Evolutionary conservation across 2,329 filamentous ascomycete species (phyloP), one percentile per base, ranked within the genome.

Genomic region (Aspergillus neotritici): DNA sequence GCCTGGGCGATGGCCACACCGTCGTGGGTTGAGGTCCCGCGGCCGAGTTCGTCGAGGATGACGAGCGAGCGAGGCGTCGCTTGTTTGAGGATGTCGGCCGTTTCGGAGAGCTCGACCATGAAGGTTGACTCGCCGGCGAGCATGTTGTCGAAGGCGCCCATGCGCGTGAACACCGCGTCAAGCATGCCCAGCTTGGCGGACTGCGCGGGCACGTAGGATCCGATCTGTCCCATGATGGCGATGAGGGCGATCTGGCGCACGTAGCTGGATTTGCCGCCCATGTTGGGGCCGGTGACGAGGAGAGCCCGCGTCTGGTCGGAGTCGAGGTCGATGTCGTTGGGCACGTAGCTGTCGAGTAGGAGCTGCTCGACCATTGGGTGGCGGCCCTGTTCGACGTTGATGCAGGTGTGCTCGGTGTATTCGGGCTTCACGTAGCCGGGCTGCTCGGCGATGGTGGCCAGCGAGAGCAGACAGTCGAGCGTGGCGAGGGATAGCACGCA

Each of bases 251-350:
- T 82, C 53, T 90, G 87, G 41, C 93, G 87, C 15, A 98, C 91
- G 65, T 95, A 98, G 45, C 86, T 93, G n/a, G 88, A 95, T 63
- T 98, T 98, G 44, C 93, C 93, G 57, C 93, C 93, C 93, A 98
- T 98, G 70, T 98, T 98, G 25, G 93, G 93, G 0, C 93, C 93
- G 0, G 93, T 98, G 57, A 98, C 84, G 43, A 97, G 83, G 54
- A 96, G 79, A 2, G 88, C 87, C 5, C 86, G 77, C 0, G 81
- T 78, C 1, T 73, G 62, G 1, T 80, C 76, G 3, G 81, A 77
- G n/a, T 80, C 76, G 36, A 97, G 78, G 2, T 78, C 70, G 9
- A 88, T 85, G 57, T 85, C 80, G 67, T 98, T 98, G 36, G 93
- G 91, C 45, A 98, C 94, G 67, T 97, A 98, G 40, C 81, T 77